Evolutionary conservation across 768 basidiomycete species (phyloP).

Genomic region (Kwoniella bestiolae): DNA sequence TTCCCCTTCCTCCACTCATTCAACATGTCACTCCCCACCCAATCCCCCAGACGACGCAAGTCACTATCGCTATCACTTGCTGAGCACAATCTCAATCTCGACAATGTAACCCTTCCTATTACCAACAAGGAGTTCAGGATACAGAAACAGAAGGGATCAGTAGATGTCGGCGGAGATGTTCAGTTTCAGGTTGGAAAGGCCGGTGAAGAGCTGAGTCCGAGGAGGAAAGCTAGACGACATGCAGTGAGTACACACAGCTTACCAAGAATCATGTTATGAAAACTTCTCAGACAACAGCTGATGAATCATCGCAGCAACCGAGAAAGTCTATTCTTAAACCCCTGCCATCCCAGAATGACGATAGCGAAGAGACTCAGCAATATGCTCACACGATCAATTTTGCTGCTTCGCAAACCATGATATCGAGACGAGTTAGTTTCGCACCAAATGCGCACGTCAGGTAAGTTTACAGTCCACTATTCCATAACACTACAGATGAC

Average conservation of each 20-base stretch:
- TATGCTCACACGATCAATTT: constrained; percentile 48
- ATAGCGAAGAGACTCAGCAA: constrained; percentile 19
- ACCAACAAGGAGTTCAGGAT: constrained; percentile 19
- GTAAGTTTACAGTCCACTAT: constrained; percentile 21
- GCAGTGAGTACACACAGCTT: constrained; percentile 24
- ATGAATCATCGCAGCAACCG: constrained; percentile 39
- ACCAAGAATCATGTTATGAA: neutral
- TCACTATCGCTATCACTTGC: constrained; percentile 32
- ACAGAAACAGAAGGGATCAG: constrained; percentile 25
- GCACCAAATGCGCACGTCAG: constrained; percentile 52
- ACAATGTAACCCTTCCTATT: constrained; percentile 25
- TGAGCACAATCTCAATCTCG: constrained; percentile 34
- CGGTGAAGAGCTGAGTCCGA: constrained; percentile 30
- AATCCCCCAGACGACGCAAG: constrained; percentile 29
- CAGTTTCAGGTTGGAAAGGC: constrained; percentile 8
- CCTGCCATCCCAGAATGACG: constrained; percentile 3
- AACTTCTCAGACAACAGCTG: neutral
- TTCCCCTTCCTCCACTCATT: neutral
- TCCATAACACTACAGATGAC: neutral
- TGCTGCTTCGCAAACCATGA: constrained; percentile 17
- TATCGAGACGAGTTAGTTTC: constrained; percentile 52
- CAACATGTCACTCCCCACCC: constrained; percentile 33
- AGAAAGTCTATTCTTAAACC: constrained; percentile 53
- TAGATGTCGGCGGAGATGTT: constrained; percentile 21
- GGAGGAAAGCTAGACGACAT: constrained; percentile 33